Evolutionary conservation across 2,329 filamentous ascomycete species (phyloP).

Genomic region (Acrodontium crateriforme): DNA sequence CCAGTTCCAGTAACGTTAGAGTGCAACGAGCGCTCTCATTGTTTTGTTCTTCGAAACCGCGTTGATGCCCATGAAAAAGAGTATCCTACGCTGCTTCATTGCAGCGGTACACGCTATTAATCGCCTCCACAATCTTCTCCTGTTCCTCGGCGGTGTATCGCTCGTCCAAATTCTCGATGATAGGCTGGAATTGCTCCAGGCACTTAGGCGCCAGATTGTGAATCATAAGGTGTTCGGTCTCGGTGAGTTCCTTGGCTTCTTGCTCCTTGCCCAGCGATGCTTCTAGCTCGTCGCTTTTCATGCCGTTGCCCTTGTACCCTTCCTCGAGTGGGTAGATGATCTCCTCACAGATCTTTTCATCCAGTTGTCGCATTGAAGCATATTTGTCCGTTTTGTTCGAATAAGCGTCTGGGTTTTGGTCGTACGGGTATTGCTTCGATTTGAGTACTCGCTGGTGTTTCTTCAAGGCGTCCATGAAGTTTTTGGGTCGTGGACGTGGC

Average conservation of each 20-base stretch:
- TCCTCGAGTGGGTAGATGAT: conserved; percentile 16
- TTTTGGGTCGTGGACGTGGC: conserved; percentile 13
- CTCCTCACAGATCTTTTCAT: conserved; percentile 10
- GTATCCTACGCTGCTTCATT: conserved; percentile 4
- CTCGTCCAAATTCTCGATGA: conserved; percentile 23
- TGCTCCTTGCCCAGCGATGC: conserved; percentile 16
- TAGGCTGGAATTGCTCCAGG: conserved; percentile 21
- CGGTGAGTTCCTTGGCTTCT: conserved; percentile 20
- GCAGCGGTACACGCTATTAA: conserved; percentile 11
- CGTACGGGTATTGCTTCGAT: conserved; percentile 15
- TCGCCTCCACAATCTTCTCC: conserved; percentile 16
- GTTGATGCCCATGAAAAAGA: too few relatives aligned
- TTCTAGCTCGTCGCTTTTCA: conserved; percentile 7
- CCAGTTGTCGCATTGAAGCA: conserved; percentile 12
- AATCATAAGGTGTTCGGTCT: conserved; percentile 21
- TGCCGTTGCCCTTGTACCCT: conserved; percentile 10
- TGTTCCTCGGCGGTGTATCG: conserved; percentile 21
- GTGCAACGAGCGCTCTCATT: too few relatives aligned
- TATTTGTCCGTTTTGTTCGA: conserved; percentile 9
- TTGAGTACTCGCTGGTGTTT: conserved; percentile 19
- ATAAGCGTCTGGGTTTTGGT: conserved; percentile 17
- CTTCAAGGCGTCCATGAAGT: conserved; percentile 17
- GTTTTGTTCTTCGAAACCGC: too few relatives aligned
- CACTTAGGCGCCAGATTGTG: conserved; percentile 21
- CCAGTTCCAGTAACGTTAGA: too few relatives aligned